These are phyloP conservation scores for Penicillium coffeae DNA, from an alignment of 495 filamentous ascomycete genomes.

Conservation along the genomic window DNA sequence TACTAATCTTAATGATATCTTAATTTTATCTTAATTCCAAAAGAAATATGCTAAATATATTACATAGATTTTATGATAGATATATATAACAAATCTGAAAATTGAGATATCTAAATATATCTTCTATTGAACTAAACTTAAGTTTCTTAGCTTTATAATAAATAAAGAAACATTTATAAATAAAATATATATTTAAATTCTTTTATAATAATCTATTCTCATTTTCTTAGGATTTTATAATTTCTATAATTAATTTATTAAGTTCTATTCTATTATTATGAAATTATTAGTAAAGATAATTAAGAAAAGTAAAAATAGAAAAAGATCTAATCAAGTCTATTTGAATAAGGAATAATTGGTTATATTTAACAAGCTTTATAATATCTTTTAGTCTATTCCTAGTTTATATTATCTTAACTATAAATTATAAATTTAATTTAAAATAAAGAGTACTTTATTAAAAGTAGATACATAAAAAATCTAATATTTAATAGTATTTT, in stretches of 20 bases:
- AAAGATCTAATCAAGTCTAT: not conserved
- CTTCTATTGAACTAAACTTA: not conserved
- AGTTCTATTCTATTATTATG: conserved; percentile 1
- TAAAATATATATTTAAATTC: not conserved
- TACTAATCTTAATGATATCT: not conserved
- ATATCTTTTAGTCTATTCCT: not conserved
- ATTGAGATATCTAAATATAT: not conserved
- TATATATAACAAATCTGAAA: not conserved
- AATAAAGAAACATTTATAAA: not conserved
- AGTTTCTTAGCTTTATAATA: not conserved
- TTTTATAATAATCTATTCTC: not conserved
- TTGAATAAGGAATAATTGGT: not conserved
- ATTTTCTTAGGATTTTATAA: not conserved
- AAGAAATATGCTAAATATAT: not conserved
- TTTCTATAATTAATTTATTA: conserved; percentile 4
- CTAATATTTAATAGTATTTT: not conserved
- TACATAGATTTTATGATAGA: not conserved
- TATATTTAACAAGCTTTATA: not conserved
- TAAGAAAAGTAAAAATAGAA: conserved; percentile 1
- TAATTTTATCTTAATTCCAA: not conserved
- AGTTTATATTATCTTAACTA: not conserved
- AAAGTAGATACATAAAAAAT: not conserved
- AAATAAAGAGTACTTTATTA: not conserved
- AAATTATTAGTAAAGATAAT: conserved; percentile 5
- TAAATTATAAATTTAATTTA: not conserved